phyloP scores from a whole-genome alignment of 2,329 filamentous ascomycete species.

The Bipolaris victoriae region DNA sequence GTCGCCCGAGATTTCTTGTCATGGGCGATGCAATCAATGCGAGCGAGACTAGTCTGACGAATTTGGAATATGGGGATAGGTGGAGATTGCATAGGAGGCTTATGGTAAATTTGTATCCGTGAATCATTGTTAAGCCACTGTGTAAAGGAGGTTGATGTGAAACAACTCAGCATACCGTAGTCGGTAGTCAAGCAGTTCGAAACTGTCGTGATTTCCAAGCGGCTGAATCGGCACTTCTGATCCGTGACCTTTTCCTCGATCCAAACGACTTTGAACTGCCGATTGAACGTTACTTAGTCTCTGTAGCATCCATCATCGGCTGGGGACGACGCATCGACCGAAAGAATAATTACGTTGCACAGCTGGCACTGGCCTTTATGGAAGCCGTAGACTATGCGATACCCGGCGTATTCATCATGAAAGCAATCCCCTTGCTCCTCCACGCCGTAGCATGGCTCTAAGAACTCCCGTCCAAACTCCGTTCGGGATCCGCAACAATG shows the following conservation, averaged over 20 bases:
- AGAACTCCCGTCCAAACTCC: not conserved
- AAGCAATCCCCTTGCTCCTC: not conserved
- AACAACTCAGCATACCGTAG: not conserved
- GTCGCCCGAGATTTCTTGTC: not conserved
- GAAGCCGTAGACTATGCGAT: not conserved
- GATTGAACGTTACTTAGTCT: not conserved
- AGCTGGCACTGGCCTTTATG: not conserved
- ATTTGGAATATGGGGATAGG: not conserved
- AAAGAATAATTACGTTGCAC: not conserved
- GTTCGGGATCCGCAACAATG: not conserved
- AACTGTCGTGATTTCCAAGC: too few relatives aligned
- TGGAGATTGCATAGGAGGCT: not conserved
- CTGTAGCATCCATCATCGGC: not conserved
- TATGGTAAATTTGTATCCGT: too few relatives aligned
- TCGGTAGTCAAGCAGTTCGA: too few relatives aligned
- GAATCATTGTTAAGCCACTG: too few relatives aligned
- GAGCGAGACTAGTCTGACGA: not conserved
- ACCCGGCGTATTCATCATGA: not conserved
- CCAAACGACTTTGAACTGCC: not conserved
- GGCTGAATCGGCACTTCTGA: too few relatives aligned
- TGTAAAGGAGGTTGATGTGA: too few relatives aligned
- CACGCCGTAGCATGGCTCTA: not conserved
- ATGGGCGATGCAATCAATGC: not conserved
- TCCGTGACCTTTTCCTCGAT: not conserved
- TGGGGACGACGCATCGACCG: not conserved